Evolutionary conservation across 371 early-diverging fungal genomes (phyloP).

Genomic region (Saksenaea vasiformis): DNA sequence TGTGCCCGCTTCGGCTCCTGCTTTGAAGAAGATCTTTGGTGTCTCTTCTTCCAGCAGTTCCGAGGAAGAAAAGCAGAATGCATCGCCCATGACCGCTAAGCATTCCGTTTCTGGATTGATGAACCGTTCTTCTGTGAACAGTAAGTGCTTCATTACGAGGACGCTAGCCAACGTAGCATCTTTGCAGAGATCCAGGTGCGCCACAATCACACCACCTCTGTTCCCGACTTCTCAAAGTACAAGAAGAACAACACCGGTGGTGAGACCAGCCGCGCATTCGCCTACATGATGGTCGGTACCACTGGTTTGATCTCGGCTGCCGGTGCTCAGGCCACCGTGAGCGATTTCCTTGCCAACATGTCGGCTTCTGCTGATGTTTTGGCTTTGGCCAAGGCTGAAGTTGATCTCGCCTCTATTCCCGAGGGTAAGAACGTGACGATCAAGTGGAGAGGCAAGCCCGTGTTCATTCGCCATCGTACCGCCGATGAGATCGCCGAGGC

Average conservation of each 20-base stretch:
- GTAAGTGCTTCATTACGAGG: constrained; percentile 13
- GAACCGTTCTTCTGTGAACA: constrained; percentile 27
- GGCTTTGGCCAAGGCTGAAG: constrained; percentile 97
- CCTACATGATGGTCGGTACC: constrained; percentile 95
- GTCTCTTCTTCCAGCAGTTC: constrained; percentile 26
- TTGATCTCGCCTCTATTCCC: constrained; percentile 89
- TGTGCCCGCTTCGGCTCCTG: constrained; percentile 47
- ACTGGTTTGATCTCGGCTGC: constrained; percentile 85
- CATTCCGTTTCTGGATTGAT: constrained; percentile 25
- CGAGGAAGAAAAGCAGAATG: constrained; percentile 45
- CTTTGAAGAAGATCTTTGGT: constrained; percentile 43
- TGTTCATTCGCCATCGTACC: constrained; percentile 97
- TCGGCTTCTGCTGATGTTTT: constrained; percentile 96
- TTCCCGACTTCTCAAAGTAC: constrained; percentile 72
- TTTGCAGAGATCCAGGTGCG: constrained; percentile 44
- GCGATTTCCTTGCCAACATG: constrained; percentile 89
- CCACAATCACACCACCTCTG: constrained; percentile 58
- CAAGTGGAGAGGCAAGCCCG: constrained; percentile 99
- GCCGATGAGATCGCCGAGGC: constrained; percentile 95
- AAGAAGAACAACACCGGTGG: constrained; percentile 61
- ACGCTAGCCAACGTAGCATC: constrained; percentile 23
- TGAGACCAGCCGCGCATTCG: constrained; percentile 75
- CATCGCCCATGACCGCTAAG: constrained; percentile 31
- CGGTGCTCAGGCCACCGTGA: constrained; percentile 91
- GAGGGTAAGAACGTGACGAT: constrained; percentile 96